Percentiles rank a stretch among this genome's conserved stretches.
phyloP scores from a whole-genome alignment of 202 grass and related monocot species.

The Carex arenaria region DNA sequence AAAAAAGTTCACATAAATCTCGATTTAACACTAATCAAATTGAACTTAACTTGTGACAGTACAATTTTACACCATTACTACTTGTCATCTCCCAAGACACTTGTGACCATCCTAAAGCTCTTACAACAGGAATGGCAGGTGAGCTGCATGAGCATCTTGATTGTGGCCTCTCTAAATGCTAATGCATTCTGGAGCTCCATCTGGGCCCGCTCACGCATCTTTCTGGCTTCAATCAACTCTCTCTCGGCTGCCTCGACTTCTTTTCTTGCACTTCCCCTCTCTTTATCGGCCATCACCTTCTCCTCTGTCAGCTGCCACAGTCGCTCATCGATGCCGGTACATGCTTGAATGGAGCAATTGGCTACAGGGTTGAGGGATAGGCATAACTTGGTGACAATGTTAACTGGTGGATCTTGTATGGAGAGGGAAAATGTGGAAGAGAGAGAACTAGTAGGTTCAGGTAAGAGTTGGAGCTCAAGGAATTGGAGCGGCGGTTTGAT shows the following conservation, averaged over 20 bases:
- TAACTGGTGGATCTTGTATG: constrained; percentile 15
- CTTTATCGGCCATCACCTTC: constrained; percentile 48
- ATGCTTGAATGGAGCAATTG: neutral
- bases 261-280: constrained; percentile 42
- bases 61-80: neutral
- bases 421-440: neutral
- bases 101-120: constrained; percentile 31
- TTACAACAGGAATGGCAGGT: constrained; percentile 80
- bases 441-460: neutral
- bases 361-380: constrained; percentile 49
- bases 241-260: constrained; percentile 59
- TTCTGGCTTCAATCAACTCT: constrained; percentile 62
- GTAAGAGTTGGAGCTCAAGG: constrained; percentile 77
- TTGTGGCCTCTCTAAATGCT: constrained; percentile 52
- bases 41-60: neutral
- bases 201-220: constrained; percentile 52
- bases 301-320: constrained; percentile 39
- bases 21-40: neutral
- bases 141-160: constrained; percentile 59
- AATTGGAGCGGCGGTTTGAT: neutral
- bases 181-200: constrained; percentile 65
- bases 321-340: neutral
- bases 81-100: constrained; percentile 6
- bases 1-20: neutral
- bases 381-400: constrained; percentile 47